phyloP scores from a whole-genome alignment of 164 flowering plant species.

The Paratinospora sagittata region DNA sequence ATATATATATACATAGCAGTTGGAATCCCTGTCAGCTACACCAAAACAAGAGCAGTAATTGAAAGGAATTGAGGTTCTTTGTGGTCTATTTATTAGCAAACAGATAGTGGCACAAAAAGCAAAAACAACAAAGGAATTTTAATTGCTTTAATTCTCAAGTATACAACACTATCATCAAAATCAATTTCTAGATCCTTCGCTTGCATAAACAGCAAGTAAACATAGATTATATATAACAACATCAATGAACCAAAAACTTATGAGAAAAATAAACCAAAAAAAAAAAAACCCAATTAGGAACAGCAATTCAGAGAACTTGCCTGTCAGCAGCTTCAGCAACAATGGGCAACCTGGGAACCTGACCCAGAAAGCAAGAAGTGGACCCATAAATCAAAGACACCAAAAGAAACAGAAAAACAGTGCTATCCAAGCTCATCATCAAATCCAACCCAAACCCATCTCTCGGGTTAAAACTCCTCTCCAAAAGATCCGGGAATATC shows the following conservation, averaged over 20 bases:
- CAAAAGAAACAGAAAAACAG: conserved; percentile 80
- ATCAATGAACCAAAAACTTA: neutral
- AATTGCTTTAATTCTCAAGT: neutral
- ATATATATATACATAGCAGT: neutral
- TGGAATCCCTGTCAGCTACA: too few relatives aligned
- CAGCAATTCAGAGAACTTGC: conserved; percentile 53
- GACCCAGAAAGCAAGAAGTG: conserved; percentile 71
- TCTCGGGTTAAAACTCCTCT: conserved; percentile 67
- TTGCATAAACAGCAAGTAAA: neutral
- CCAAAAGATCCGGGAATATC: conserved; percentile 85
- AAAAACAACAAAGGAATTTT: neutral
- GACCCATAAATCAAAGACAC: conserved; percentile 83
- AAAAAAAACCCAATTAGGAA: conserved; percentile 10
- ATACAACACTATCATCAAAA: too few relatives aligned
- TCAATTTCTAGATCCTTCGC: neutral
- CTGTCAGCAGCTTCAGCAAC: conserved; percentile 98
- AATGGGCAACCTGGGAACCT: conserved; percentile 89
- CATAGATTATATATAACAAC: neutral
- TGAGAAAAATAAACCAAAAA: neutral
- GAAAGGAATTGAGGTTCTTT: too few relatives aligned
- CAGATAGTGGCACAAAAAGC: too few relatives aligned
- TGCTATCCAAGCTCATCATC: conserved; percentile 92
- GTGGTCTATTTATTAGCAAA: too few relatives aligned
- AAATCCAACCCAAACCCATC: conserved; percentile 82
- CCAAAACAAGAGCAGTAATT: too few relatives aligned